Evolutionary conservation across 306 rosid species (phyloP).

Genomic region (Leucaena leucocephala): DNA sequence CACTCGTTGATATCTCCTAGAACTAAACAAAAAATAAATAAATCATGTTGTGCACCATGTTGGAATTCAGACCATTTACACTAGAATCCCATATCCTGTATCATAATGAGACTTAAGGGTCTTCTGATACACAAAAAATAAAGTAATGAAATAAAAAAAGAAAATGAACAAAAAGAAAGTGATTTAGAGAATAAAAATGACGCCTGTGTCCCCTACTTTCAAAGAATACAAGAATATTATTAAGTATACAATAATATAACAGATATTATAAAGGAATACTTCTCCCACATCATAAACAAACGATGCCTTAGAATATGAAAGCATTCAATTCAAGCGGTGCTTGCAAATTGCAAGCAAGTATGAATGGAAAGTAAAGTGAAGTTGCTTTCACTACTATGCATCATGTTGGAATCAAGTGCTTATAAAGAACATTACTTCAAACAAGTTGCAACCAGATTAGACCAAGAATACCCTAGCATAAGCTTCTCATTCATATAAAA

Average conservation of each 20-base stretch:
- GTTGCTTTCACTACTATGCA: constrained; percentile 2
- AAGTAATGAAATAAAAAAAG: too few relatives aligned
- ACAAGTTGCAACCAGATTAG: constrained; percentile 18
- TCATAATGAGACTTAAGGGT: constrained; percentile 7
- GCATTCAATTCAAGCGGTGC: neutral
- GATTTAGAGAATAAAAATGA: too few relatives aligned
- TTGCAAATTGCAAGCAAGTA: neutral
- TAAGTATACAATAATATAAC: too few relatives aligned
- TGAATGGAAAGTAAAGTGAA: neutral
- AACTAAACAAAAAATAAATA: too few relatives aligned
- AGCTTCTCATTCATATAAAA: constrained; percentile 5
- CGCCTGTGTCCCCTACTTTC: too few relatives aligned
- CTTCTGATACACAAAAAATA: too few relatives aligned
- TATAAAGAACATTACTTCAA: neutral
- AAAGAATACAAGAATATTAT: too few relatives aligned
- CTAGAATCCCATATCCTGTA: constrained; percentile 43
- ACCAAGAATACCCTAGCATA: neutral
- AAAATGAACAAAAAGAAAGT: too few relatives aligned
- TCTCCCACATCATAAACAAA: neutral
- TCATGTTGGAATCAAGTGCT: neutral
- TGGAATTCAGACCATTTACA: too few relatives aligned
- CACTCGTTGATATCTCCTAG: too few relatives aligned
- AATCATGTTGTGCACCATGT: too few relatives aligned
- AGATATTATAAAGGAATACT: too few relatives aligned
- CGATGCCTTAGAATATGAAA: neutral